Percentiles rank a stretch among this genome's conserved stretches.
These are phyloP conservation scores for Actinidia chinensis DNA, from an alignment of 179 eudicot genomes.

Conservation along the genomic window DNA sequence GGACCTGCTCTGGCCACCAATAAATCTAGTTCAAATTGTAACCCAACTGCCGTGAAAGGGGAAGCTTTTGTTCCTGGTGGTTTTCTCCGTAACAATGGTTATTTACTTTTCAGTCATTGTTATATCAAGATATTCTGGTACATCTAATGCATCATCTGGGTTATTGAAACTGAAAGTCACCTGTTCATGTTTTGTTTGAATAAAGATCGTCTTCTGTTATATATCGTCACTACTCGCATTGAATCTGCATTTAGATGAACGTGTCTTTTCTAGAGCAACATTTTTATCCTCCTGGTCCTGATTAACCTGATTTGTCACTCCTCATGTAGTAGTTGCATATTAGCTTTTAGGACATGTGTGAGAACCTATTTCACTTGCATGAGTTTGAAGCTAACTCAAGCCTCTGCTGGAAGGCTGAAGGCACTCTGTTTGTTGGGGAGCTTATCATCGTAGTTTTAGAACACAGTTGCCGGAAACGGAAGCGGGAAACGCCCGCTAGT, in stretches of 20 bases:
- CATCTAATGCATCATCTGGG: neutral
- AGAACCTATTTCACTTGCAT: neutral
- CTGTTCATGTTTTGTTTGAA: neutral
- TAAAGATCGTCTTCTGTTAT: neutral
- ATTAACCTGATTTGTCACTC: neutral
- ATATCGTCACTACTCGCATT: neutral
- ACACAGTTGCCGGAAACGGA: no score
- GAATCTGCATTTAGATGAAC: neutral
- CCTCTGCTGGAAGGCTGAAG: neutral
- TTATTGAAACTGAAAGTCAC: neutral
- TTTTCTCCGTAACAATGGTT: slow-evolving; percentile 6
- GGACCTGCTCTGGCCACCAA: neutral
- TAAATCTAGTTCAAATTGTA: slow-evolving; percentile 8
- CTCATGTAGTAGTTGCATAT: neutral
- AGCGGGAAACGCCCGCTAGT: no score
- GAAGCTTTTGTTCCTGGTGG: neutral
- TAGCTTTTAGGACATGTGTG: neutral
- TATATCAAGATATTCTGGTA: slow-evolving; percentile 7
- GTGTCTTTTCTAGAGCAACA: neutral
- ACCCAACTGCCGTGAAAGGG: slow-evolving; percentile 1
- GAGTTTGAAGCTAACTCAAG: no score
- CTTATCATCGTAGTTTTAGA: no score
- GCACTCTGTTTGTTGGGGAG: no score
- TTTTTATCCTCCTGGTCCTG: neutral
- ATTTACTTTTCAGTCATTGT: neutral